phyloP scores from a whole-genome alignment of 768 basidiomycete genomes.

The Pilatotrama ljubarskyi region DNA sequence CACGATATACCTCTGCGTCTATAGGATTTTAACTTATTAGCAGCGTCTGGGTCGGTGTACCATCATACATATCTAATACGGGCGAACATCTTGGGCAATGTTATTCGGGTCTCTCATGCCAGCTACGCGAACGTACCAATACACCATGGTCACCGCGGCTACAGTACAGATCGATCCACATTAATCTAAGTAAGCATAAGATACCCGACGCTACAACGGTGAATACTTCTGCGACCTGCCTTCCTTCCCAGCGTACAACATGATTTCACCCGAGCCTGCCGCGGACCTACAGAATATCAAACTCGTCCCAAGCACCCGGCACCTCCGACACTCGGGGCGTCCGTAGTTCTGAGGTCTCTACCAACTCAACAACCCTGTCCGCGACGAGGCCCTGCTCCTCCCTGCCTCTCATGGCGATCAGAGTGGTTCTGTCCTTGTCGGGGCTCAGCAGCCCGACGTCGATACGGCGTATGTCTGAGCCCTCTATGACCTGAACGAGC shows the following conservation, averaged over 20 bases:
- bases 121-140: background rate
- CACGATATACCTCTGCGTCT: slow-evolving; percentile 1
- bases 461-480: slow-evolving; percentile 63
- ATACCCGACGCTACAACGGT: background rate
- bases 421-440: slow-evolving; percentile 45
- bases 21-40: background rate
- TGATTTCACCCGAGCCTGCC: background rate
- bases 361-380: slow-evolving; percentile 65
- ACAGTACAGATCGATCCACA: slow-evolving; percentile 2
- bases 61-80: background rate
- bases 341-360: slow-evolving; percentile 63
- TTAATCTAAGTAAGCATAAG: slow-evolving; percentile 17
- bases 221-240: background rate
- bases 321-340: slow-evolving; percentile 33
- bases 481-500: slow-evolving; percentile 85
- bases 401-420: slow-evolving; percentile 64
- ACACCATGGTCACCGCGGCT: background rate
- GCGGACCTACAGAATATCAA: slow-evolving; percentile 50
- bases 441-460: slow-evolving; percentile 43
- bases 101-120: background rate
- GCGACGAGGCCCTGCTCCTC: slow-evolving; percentile 37
- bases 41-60: background rate
- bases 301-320: slow-evolving; percentile 66
- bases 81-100: background rate
- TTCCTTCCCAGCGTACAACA: background rate